Evolutionary conservation across 306 rosid genomes (phyloP), one percentile per base, ranked within the genome.

Genomic region (Mucuna pruriens): DNA sequence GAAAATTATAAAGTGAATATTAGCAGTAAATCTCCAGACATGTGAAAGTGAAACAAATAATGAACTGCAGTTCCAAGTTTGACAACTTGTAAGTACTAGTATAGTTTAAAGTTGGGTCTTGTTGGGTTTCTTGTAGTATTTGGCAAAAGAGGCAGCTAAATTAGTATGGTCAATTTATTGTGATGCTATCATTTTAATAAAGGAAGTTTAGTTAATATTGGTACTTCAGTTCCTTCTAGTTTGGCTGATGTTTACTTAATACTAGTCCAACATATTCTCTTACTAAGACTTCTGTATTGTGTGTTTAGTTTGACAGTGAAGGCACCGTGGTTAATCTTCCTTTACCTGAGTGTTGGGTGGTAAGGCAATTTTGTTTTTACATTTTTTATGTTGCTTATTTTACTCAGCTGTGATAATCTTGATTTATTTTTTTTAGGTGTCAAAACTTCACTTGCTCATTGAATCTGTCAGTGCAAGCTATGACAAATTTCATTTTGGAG

Each of bases 281-380:
- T 33, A 19, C 79, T 49, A 58, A 60, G 44, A 80, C 52, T 10
- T 51, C 19, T 57, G 71, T 57, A 0, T 82, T 0, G 34, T 58
- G 69, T 85, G 63, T 79, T 76, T 89, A 95, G 99, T 91, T 95
- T 82, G 97, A 90, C 81, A 69, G 42, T 49, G 93, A 87, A 86
- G 94, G 85, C 76, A 68, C 84, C 64, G 85, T 95, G 40, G 83
- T 42, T 74, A 83, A 69, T 84, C 87, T 95, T 75, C 95, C 99
- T 74, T 88, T 95, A 71, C 87, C 99, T 61, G 99, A 95, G 89
- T 85, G 93, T 80, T 95, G 97, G 99, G 94, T 92, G 97, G 99
- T 95, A 88, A 92, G 94, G 76, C 23, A 49, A 52, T 70, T 69
- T 80, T 71, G 34, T 51, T 36, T 63, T 33, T 39, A 63, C 13